Evolutionary conservation across 768 basidiomycete species (phyloP).

Genomic region (Pleurotus tuber-regium): DNA sequence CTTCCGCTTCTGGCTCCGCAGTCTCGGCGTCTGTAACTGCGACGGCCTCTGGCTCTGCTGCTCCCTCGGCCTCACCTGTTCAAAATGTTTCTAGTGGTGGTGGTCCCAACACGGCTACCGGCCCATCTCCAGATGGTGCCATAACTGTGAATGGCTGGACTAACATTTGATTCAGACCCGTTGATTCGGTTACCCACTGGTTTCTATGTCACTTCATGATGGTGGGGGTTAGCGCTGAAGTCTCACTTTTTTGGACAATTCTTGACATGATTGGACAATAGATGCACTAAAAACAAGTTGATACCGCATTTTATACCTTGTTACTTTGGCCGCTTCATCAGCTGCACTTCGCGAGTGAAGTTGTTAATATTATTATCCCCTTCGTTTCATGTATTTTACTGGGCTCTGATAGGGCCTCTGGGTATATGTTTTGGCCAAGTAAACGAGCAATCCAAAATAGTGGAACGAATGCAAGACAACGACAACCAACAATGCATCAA

Average conservation of each 20-base stretch:
- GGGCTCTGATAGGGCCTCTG: slow-evolving; percentile 1
- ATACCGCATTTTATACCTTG: slow-evolving; percentile 7
- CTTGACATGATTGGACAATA: neutral
- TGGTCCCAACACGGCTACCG: slow-evolving; percentile 40
- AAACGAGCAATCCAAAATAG: neutral
- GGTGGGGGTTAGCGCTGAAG: neutral
- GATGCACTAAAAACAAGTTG: neutral
- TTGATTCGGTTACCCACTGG: neutral
- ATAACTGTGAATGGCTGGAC: slow-evolving; percentile 49
- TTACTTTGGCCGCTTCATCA: neutral
- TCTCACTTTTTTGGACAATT: slow-evolving; percentile 6
- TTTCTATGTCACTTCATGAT: neutral
- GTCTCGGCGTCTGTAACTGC: slow-evolving; percentile 28
- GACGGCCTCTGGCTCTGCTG: slow-evolving; percentile 16
- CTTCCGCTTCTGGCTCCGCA: slow-evolving; percentile 34
- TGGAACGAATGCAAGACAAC: neutral
- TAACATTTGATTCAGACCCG: slow-evolving; percentile 16
- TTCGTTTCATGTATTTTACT: slow-evolving; percentile 3
- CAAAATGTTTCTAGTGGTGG: no score
- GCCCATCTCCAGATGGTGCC: slow-evolving; percentile 37
- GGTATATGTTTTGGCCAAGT: neutral
- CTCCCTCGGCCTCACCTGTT: slow-evolving; percentile 18
- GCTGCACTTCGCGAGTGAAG: slow-evolving; percentile 11
- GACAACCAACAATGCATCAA: neutral
- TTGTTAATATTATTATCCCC: slow-evolving; percentile 9